A percentile compares a stretch with the other conserved stretches of the same genome.
These are phyloP conservation scores for Nasturtium officinale DNA, from an alignment of 345 rosid genomes.

Conservation along the genomic window DNA sequence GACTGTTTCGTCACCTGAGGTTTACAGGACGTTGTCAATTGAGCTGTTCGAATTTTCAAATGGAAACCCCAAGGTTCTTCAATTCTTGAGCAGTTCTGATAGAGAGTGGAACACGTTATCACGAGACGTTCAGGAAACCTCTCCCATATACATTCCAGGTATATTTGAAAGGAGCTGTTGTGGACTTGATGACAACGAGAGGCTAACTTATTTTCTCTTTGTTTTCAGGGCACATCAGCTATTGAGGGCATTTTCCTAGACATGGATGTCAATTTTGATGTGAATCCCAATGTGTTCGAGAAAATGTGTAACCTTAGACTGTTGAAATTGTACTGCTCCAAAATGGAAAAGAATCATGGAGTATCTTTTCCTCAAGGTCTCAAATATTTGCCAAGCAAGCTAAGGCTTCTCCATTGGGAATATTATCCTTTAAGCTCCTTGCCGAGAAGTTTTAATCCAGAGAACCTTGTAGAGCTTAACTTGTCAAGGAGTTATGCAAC, in stretches of 20 bases:
- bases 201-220: slow-evolving; percentile 9
- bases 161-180: slow-evolving; percentile 36
- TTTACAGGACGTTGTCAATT: neutral
- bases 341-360: neutral
- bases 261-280: neutral
- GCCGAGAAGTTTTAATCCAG: slow-evolving; percentile 28
- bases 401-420: slow-evolving; percentile 42
- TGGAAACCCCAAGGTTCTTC: slow-evolving; percentile 40
- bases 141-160: slow-evolving; percentile 26
- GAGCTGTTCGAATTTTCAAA: slow-evolving; percentile 34
- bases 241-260: slow-evolving; percentile 42
- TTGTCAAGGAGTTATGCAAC: slow-evolving; percentile 11
- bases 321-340: slow-evolving; percentile 9
- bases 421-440: slow-evolving; percentile 39
- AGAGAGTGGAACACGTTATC: neutral
- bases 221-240: slow-evolving; percentile 40
- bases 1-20: neutral
- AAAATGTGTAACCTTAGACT: slow-evolving; percentile 39
- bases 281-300: neutral
- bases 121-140: neutral
- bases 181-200: slow-evolving; percentile 45
- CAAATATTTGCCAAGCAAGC: slow-evolving; percentile 19
- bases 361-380: slow-evolving; percentile 15
- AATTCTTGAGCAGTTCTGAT: neutral
- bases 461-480: slow-evolving; percentile 39